Evolutionary conservation across 306 rosid genomes (phyloP).

Genomic region (Prunus armeniaca): DNA sequence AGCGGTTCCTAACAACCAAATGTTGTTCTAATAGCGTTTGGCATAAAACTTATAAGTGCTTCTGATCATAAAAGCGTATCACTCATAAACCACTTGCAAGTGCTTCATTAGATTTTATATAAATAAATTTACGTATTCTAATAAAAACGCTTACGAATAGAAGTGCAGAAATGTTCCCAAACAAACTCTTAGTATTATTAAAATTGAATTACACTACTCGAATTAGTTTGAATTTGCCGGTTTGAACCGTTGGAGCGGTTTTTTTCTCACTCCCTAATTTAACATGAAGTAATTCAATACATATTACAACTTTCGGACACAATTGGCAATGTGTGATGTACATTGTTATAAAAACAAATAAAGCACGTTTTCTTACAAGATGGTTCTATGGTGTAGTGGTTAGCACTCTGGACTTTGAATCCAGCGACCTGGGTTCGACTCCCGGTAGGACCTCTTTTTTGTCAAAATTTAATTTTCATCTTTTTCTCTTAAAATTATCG

Average conservation of each 20-base stretch:
- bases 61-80: too few relatives aligned
- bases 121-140: too few relatives aligned
- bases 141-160: too few relatives aligned
- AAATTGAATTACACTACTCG: too few relatives aligned
- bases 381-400: constrained; percentile 90
- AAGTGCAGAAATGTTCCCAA: too few relatives aligned
- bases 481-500: neutral
- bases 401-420: constrained; percentile 86
- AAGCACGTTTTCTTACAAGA: rapidly evolving
- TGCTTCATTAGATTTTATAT: too few relatives aligned
- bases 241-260: neutral
- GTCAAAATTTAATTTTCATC: neutral
- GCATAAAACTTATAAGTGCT: too few relatives aligned
- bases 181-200: too few relatives aligned
- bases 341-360: neutral
- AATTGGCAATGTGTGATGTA: neutral
- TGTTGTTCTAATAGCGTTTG: too few relatives aligned
- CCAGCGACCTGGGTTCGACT: constrained; percentile 90
- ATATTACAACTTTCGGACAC: neutral
- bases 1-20: too few relatives aligned
- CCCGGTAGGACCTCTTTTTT: constrained; percentile 69
- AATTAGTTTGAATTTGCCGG: too few relatives aligned
- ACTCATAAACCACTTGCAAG: too few relatives aligned
- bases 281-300: neutral
- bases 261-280: neutral